Evolutionary conservation across 495 filamentous ascomycete genomes (phyloP).

Genomic region (Podospora tetraspora): DNA sequence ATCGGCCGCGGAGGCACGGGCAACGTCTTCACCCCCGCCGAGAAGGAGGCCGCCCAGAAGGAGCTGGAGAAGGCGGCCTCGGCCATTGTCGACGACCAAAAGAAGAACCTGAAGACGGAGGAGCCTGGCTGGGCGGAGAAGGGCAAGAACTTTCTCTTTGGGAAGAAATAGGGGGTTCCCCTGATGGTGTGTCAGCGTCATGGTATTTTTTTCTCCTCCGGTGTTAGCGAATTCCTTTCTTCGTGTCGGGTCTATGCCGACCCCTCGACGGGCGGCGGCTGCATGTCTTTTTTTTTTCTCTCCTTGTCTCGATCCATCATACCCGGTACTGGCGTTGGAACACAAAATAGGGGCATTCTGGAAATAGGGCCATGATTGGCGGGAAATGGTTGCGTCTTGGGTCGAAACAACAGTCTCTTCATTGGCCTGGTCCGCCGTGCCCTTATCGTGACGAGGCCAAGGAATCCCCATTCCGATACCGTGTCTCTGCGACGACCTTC

Average conservation of each 20-base stretch:
- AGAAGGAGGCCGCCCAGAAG: slow-evolving; percentile 32
- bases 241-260: not conserved
- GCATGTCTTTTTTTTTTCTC: not conserved
- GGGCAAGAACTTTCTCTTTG: slow-evolving; percentile 50
- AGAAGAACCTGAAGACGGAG: slow-evolving; percentile 7
- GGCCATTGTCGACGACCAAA: slow-evolving; percentile 20
- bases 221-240: not conserved
- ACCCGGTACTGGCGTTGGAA: slow-evolving; percentile 18
- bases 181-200: not conserved
- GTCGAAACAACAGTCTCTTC: not conserved
- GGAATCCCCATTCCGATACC: not conserved
- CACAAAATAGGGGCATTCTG: slow-evolving; percentile 10
- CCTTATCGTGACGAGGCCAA: not conserved
- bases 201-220: not conserved
- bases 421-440: not conserved
- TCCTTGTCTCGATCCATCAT: slow-evolving; percentile 9
- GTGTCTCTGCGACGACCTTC: not conserved
- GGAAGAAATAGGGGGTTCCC: slow-evolving; percentile 34
- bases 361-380: slow-evolving; percentile 1
- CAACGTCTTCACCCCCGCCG: slow-evolving; percentile 46
- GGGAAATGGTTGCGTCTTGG: not conserved
- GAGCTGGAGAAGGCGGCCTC: slow-evolving; percentile 34
- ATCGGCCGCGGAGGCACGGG: slow-evolving; percentile 53
- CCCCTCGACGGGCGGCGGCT: not conserved
- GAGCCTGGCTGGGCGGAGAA: slow-evolving; percentile 47